These are phyloP conservation scores for Peltaster fructicola DNA, from an alignment of 2,329 filamentous ascomycete species.

Conservation along the genomic window DNA sequence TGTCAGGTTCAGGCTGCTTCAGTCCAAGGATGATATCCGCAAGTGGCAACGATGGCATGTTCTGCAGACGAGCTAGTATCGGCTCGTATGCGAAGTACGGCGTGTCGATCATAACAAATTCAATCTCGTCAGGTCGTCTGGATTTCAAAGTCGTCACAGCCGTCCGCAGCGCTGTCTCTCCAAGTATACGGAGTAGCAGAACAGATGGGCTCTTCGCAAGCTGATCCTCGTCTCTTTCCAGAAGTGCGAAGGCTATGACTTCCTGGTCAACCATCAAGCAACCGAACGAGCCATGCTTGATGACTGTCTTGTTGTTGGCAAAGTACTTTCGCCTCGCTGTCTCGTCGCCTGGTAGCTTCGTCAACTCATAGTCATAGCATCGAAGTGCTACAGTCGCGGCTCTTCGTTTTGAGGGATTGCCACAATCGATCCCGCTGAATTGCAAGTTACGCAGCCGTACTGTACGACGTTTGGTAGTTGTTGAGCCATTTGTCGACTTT, in stretches of 20 bases:
- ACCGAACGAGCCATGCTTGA: slow-evolving; percentile 44
- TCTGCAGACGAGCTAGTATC: slow-evolving; percentile 41
- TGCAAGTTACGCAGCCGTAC: slow-evolving; percentile 22
- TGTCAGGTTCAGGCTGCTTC: neutral
- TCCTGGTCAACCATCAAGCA: slow-evolving; percentile 36
- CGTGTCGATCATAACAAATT: slow-evolving; percentile 45
- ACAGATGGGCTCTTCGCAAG: slow-evolving; percentile 29
- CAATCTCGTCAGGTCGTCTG: slow-evolving; percentile 3
- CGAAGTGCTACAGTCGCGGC: too few species aligned
- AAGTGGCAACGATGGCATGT: slow-evolving; percentile 38
- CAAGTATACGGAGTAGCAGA: slow-evolving; percentile 35
- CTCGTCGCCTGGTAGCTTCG: slow-evolving; percentile 4
- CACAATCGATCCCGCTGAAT: too few species aligned
- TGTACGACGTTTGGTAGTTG: slow-evolving; percentile 28
- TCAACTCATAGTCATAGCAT: slow-evolving; percentile 3
- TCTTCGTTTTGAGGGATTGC: too few species aligned
- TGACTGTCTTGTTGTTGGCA: slow-evolving; percentile 28
- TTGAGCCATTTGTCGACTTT: slow-evolving; percentile 30
- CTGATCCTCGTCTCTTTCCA: slow-evolving; percentile 34
- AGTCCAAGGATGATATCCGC: slow-evolving; percentile 23
- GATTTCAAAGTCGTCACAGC: slow-evolving; percentile 29
- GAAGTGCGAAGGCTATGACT: slow-evolving; percentile 41
- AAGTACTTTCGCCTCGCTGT: slow-evolving; percentile 34
- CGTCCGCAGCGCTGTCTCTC: slow-evolving; percentile 27
- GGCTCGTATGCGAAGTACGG: slow-evolving; percentile 54